Evolutionary conservation across 331 rosid species (phyloP).

Genomic region (Pyrus hybrid): DNA sequence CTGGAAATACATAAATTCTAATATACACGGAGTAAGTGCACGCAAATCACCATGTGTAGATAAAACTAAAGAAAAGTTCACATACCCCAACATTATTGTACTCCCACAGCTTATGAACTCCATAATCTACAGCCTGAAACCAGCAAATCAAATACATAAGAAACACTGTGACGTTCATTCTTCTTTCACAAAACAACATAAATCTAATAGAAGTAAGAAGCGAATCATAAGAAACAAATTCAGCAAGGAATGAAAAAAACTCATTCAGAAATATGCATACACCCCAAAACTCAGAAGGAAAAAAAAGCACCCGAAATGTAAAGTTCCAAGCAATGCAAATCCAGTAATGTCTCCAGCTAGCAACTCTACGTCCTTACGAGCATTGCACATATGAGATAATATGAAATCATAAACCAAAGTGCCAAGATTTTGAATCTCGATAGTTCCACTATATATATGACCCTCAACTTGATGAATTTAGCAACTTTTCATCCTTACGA

Average conservation of each 20-base stretch:
- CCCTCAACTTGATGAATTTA: not conserved
- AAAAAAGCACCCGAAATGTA: not conserved
- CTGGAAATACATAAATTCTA: not conserved
- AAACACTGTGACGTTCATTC: not conserved
- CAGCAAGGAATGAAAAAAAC: not conserved
- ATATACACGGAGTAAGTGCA: not conserved
- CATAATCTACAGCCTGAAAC: constrained; percentile 92
- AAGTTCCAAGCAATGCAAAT: not conserved
- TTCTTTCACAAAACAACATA: too few relatives aligned
- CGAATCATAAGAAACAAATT: not conserved
- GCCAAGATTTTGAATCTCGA: not conserved
- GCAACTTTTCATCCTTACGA: not conserved
- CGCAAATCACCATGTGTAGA: not conserved
- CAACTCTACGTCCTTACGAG: not conserved
- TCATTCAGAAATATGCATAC: too few relatives aligned
- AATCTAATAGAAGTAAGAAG: too few relatives aligned
- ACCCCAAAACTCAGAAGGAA: not conserved
- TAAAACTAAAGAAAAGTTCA: not conserved
- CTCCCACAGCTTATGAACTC: constrained; percentile 90
- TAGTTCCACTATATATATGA: not conserved
- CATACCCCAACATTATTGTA: constrained; percentile 82
- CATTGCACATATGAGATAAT: not conserved
- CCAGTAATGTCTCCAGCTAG: not conserved
- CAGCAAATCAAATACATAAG: not conserved
- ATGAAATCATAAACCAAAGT: not conserved